Base-by-base conservation (phyloP, 805 yeast species). In the Yueomyces sinensis region DNA sequence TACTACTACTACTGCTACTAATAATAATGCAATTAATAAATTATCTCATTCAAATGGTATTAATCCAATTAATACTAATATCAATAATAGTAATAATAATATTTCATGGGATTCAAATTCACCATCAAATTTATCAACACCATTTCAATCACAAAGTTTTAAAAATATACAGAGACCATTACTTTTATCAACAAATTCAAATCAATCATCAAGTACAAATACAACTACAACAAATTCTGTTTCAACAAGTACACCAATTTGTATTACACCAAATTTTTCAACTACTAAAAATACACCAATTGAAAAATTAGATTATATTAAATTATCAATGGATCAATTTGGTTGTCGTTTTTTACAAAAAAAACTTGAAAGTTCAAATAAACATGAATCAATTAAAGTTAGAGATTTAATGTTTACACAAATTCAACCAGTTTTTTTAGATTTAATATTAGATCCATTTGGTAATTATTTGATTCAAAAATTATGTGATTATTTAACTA, bases 401-500 rank as follows among this genome's bases (percentile, higher is more conserved):
- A 56, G 65, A 37, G 79, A 78, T 52, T 66, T 73, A 30, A 75
- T 82, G 36, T 81, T 76, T 50, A 60, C 62, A 32, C 71, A 74
- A 45, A 66, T 76, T 31, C 65, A 70, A 44, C 68, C 70, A n/a
- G 65, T 66, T 44, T 62, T 80, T 36, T 63, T 74, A 32, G 82
- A 76, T 41, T 59, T 82, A 38, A 78, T 81, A 49, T 62, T 78
- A 41, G 91, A 82, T 50, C 87, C 91, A 0, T 82, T 82, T 56
- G 93, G 91, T 2, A 82, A 82, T 46, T 82, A 82, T 46, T 59
- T 82, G 43, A 66, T 82, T 32, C 93, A 82, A 54, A 81, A 81
- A 50, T 60, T 82, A 33, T 70, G 78, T 46, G 72, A 67, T 31
- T 71, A 66, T 44, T 63, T 82, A 32, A 60, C 70, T n/a, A 62